Base-by-base conservation (phyloP, 345 rosid genomes). In the Gossypium bickii region DNA sequence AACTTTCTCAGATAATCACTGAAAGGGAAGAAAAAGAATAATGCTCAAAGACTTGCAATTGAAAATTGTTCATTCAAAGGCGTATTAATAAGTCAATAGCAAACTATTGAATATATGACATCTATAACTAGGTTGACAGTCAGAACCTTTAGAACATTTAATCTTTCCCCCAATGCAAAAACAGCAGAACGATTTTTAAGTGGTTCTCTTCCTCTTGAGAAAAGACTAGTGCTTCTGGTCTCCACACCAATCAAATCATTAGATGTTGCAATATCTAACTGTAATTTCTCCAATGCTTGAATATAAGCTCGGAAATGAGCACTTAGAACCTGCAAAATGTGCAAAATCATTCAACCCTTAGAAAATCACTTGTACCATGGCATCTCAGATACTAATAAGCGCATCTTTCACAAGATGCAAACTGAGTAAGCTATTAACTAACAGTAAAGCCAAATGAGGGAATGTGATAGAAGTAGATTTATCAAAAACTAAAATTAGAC, bases 271-370 rank as follows among this genome's bases (percentile, higher is more conserved):
- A 95, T 95, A 89, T 95, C 99, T 74, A 95, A 85, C 78, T 95
- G 98, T 67, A 95, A 83, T 78, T 95, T 95, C 84, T 95, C 98
- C 79, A 91, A 78, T 18, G 97, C 99, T 86, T 90, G 97, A 83
- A 93, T 95, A 84, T 93, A 95, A 78, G 98, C 96, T 80, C 94
- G 93, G 75, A 95, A 93, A 87, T 93, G 97, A 64, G 99, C 97
- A 87, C 99, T 93, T 76, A 95, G 82, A 74, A 95, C 99, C 99
- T 95, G 92, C 74, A 84, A 81, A 70, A 73, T 45, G 58, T 13
- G 60, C 58, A 78, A 59, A 61, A 68, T n/a, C 68, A 72, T 12
- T 48, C 44, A 63, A 22, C 8, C 69, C 53, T 51, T 49, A 2
- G 18, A 18, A 61, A 64, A 75, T 58, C 55, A 43, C 48, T 51